Percentiles rank a stretch among this genome's conserved stretches.
Evolutionary conservation across 192 early-diverging fungal species (phyloP).

Genomic region (Gigaspora rosea): DNA sequence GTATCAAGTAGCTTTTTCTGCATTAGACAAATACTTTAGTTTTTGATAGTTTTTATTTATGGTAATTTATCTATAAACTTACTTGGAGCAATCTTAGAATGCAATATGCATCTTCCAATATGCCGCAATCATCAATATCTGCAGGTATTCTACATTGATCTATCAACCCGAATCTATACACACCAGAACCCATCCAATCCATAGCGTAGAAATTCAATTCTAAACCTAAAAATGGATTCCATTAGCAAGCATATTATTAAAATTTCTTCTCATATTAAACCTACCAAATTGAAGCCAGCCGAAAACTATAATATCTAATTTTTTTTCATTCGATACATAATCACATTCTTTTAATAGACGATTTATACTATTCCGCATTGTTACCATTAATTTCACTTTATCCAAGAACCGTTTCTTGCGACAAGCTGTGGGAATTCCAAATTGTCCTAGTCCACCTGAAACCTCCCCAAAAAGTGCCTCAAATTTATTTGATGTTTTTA

Average conservation of each 20-base stretch:
- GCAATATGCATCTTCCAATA: conserved; percentile 25
- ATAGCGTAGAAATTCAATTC: conserved; percentile 24
- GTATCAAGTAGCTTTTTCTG: conserved; percentile 13
- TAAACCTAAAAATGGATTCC: conserved; percentile 10
- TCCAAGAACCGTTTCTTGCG: conserved; percentile 22
- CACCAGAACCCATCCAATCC: background rate
- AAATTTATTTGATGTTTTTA: conserved; percentile 23
- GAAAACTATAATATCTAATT: conserved; percentile 8
- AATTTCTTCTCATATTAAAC: conserved; percentile 19
- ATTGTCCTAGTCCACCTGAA: conserved; percentile 7
- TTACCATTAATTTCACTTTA: conserved; percentile 21
- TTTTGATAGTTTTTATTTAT: conserved; percentile 1
- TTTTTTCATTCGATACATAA: conserved; percentile 3
- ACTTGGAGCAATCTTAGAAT: conserved; percentile 15
- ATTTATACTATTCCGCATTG: conserved; percentile 13
- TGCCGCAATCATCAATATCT: background rate
- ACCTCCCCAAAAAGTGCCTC: conserved; percentile 6
- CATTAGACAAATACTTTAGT: background rate
- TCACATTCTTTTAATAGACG: conserved; percentile 11
- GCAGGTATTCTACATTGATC: conserved; percentile 9
- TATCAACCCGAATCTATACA: conserved; percentile 15
- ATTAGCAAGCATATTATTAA: conserved; percentile 7
- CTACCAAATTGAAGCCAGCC: conserved; percentile 23
- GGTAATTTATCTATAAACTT: background rate
- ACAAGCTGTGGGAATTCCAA: conserved; percentile 11